These are phyloP conservation scores for Euphorbia pulcherrima DNA, from an alignment of 345 rosid species.

Conservation along the genomic window DNA sequence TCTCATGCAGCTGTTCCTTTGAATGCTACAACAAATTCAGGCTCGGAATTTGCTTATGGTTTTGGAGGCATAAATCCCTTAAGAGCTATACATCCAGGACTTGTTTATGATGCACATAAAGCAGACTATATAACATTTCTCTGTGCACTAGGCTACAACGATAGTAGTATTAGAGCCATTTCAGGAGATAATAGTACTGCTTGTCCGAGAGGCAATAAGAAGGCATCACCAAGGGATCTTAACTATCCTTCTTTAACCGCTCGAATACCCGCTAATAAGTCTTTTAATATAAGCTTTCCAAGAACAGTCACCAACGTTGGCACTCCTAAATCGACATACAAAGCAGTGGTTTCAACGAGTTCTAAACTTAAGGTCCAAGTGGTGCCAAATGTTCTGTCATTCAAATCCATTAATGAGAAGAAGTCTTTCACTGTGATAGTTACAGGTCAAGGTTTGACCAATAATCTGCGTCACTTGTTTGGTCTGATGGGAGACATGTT, in stretches of 20 bases:
- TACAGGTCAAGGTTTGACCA: conserved; percentile 19
- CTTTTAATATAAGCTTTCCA: conserved; percentile 23
- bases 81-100: conserved; percentile 38
- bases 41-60: conserved; percentile 45
- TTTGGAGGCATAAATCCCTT: conserved; percentile 37
- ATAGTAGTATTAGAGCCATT: conserved; percentile 7
- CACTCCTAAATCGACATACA: conserved; percentile 31
- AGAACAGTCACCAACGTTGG: conserved; percentile 42
- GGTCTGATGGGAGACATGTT: conserved; percentile 36
- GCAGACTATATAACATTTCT: conserved; percentile 40
- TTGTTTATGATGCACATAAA: conserved; percentile 32
- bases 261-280: background rate
- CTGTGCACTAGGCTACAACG: conserved; percentile 26
- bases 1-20: conserved; percentile 29
- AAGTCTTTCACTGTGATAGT: conserved; percentile 29
- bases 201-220: conserved; percentile 3
- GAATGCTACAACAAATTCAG: conserved; percentile 19
- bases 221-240: conserved; percentile 21
- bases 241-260: conserved; percentile 39
- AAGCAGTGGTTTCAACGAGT: conserved; percentile 8
- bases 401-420: conserved; percentile 25
- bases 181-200: conserved; percentile 25
- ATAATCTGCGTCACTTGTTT: conserved; percentile 24
- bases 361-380: conserved; percentile 23
- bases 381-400: conserved; percentile 25